phyloP scores from a whole-genome alignment of 2,329 filamentous ascomycete genomes.

The Diplodia corticola region DNA sequence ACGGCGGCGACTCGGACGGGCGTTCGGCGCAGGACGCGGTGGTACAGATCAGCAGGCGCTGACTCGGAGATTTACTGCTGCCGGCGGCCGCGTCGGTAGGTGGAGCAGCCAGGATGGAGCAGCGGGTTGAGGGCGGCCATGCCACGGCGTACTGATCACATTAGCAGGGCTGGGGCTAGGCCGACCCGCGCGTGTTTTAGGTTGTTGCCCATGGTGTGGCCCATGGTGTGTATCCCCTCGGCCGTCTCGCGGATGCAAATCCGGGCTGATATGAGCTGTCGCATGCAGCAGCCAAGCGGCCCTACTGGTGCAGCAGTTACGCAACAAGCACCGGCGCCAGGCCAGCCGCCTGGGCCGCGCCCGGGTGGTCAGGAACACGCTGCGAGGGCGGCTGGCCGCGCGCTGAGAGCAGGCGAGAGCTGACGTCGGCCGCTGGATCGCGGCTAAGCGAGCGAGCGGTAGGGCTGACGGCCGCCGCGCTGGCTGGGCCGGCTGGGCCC shows the following conservation, averaged over 20 bases:
- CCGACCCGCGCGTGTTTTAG: constrained; percentile 18
- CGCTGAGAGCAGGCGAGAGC: background rate
- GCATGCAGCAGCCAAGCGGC: constrained; percentile 11
- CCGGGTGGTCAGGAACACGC: constrained; percentile 1
- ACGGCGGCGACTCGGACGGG: background rate
- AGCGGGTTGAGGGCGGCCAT: no score
- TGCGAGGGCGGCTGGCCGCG: background rate
- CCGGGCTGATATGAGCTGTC: constrained; percentile 20
- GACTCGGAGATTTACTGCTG: constrained; percentile 14
- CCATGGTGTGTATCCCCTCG: constrained; percentile 7
- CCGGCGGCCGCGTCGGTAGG: background rate
- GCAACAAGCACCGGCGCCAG: constrained; percentile 11
- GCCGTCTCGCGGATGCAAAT: constrained; percentile 11
- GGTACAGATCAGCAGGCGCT: constrained; percentile 8
- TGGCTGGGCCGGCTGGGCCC: background rate
- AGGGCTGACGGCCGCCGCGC: background rate
- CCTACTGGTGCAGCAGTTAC: constrained; percentile 11
- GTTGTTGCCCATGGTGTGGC: constrained; percentile 7
- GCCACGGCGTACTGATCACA: constrained; percentile 1
- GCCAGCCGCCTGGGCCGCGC: background rate
- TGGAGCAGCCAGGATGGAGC: no score
- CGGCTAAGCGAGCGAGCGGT: background rate
- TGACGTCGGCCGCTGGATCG: background rate
- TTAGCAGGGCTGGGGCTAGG: constrained; percentile 7
- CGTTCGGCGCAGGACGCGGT: background rate